Evolutionary conservation across 1,139 yeast genomes (phyloP).

Genomic region (Candida freyschussii): DNA sequence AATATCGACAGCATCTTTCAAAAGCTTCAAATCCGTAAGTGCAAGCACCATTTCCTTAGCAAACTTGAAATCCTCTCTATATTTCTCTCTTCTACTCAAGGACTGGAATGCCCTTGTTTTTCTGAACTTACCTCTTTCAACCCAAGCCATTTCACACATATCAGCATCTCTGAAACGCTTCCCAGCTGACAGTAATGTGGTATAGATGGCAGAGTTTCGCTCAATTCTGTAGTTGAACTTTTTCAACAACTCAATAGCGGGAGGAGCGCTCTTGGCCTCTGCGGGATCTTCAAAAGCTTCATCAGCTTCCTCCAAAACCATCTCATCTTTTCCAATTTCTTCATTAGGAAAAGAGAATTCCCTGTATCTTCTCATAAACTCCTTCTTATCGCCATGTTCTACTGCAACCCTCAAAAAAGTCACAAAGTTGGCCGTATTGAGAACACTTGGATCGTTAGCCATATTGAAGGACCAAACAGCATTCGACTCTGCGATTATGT

Average conservation of each 20-base stretch:
- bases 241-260: constrained; percentile 11
- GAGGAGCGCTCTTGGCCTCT: constrained; percentile 15
- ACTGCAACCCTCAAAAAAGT: constrained; percentile 54
- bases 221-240: constrained; percentile 13
- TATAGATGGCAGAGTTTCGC: constrained; percentile 40
- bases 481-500: constrained; percentile 66
- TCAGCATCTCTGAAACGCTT: constrained; percentile 45
- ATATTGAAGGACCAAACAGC: constrained; percentile 67
- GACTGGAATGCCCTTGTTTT: constrained; percentile 33
- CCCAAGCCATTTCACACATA: constrained; percentile 67
- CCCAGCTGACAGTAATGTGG: constrained; percentile 63
- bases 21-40: constrained; percentile 45
- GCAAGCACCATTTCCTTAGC: constrained; percentile 60
- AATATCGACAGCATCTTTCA: constrained; percentile 68
- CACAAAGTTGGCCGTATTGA: constrained; percentile 41
- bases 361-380: constrained; percentile 48
- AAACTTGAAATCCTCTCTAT: constrained; percentile 57
- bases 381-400: constrained; percentile 39
- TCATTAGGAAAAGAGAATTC: constrained; percentile 40
- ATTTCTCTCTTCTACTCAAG: constrained; percentile 34
- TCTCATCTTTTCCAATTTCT: constrained; percentile 9
- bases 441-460: constrained; percentile 36
- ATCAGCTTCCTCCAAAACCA: constrained; percentile 7
- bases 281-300: constrained; percentile 8
- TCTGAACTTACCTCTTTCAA: constrained; percentile 71